Evolutionary conservation across 1,284 basidiomycete species (phyloP).

Genomic region (Cryptococcus jaspeensis): DNA sequence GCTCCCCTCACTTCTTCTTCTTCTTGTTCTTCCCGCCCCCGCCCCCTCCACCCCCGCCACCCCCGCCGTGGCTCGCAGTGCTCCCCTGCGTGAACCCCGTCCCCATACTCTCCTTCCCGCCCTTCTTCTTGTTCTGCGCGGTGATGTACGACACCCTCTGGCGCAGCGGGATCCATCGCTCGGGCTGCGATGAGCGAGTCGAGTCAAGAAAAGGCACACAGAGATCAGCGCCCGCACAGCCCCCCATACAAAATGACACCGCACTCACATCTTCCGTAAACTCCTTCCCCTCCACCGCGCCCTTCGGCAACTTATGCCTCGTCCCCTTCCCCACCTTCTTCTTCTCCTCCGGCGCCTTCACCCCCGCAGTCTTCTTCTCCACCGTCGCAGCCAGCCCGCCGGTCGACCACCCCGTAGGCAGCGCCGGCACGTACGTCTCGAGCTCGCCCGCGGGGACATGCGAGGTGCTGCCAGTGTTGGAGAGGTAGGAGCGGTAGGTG

Average conservation of each 20-base stretch:
- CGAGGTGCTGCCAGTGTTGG: conserved; percentile 17
- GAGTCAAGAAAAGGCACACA: neutral
- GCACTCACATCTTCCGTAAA: conserved; percentile 47
- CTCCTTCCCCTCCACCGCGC: conserved; percentile 34
- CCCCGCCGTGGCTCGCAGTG: conserved; percentile 14
- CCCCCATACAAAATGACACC: neutral
- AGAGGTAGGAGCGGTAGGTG: conserved; percentile 59
- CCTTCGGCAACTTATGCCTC: conserved; percentile 48
- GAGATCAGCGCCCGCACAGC: neutral
- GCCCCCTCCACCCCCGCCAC: conserved; percentile 24
- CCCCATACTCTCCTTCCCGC: conserved; percentile 39
- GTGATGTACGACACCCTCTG: conserved; percentile 41
- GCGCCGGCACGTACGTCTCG: conserved; percentile 38
- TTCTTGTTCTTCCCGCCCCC: conserved; percentile 35
- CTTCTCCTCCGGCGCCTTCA: conserved; percentile 14
- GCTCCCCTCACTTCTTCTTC: neutral
- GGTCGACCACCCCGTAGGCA: conserved; percentile 42
- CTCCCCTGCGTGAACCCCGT: conserved; percentile 42
- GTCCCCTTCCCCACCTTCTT: conserved; percentile 24
- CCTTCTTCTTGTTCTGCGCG: conserved; percentile 37
- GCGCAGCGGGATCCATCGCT: conserved; percentile 48
- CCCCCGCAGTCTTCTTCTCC: conserved; percentile 17
- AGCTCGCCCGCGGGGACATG: conserved; percentile 32
- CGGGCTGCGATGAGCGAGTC: conserved; percentile 35
- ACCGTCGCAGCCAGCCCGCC: conserved; percentile 16